These are phyloP conservation scores for Rhodotorula sp. DNA, from an alignment of 1,284 basidiomycete species.

Conservation along the genomic window DNA sequence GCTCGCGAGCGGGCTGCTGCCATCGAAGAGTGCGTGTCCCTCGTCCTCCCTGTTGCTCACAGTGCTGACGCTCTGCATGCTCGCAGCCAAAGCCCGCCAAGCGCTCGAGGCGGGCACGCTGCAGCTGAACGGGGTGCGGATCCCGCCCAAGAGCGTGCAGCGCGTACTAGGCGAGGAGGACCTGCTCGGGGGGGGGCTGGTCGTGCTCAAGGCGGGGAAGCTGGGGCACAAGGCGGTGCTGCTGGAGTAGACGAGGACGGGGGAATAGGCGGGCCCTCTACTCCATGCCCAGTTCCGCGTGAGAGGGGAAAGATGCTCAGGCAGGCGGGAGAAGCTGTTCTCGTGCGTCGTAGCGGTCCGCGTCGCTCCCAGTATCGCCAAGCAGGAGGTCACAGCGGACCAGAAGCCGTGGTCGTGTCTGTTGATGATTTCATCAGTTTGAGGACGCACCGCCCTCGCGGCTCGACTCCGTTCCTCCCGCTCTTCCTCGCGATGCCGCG, in stretches of 20 bases:
- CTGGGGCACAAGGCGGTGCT: slow-evolving; percentile 59
- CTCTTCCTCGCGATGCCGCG: background rate
- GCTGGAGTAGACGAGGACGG: slow-evolving; percentile 21
- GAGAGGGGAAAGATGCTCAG: too few species aligned
- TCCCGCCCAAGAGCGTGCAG: slow-evolving; percentile 48
- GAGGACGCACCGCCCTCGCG: too few species aligned
- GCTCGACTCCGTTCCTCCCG: background rate
- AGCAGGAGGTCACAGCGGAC: too few species aligned
- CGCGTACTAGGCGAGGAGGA: slow-evolving; percentile 55
- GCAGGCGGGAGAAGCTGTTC: too few species aligned
- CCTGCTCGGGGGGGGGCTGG: slow-evolving; percentile 66
- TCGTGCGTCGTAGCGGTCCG: too few species aligned
- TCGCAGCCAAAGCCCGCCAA: slow-evolving; percentile 60
- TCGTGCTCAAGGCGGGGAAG: slow-evolving; percentile 73
- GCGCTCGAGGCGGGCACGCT: slow-evolving; percentile 60
- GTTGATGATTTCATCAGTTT: too few species aligned
- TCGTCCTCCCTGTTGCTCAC: too few species aligned
- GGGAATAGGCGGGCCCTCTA: background rate
- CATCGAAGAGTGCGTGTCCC: slow-evolving; percentile 34
- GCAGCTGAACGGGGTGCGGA: slow-evolving; percentile 59
- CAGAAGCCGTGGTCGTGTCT: too few species aligned
- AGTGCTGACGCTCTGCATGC: slow-evolving; percentile 2
- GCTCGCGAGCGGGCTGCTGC: slow-evolving; percentile 27
- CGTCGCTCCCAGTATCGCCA: too few species aligned
- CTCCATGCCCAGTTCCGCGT: too few species aligned